Evolutionary conservation across 768 basidiomycete genomes (phyloP).

Genomic region (Naganishia randhawae): DNA sequence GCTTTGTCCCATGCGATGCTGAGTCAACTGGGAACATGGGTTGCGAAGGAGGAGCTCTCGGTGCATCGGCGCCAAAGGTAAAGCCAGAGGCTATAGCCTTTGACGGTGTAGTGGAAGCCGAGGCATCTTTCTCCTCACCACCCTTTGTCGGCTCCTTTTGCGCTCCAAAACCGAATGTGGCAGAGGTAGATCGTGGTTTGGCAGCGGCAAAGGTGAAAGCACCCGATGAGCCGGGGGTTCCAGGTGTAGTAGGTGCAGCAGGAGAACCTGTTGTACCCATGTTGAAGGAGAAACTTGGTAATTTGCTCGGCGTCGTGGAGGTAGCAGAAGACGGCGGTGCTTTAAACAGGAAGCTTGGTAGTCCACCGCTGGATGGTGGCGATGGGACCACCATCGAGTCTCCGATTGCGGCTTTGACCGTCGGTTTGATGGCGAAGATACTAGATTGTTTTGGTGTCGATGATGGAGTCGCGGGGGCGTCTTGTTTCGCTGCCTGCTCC

Average conservation of each 20-base stretch:
- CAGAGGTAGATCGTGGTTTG: conserved; percentile 19
- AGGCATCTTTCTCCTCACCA: neutral
- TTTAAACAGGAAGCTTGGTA: conserved; percentile 26
- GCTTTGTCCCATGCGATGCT: neutral
- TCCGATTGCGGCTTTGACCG: conserved; percentile 20
- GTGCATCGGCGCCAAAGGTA: conserved; percentile 17
- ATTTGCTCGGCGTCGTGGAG: conserved; percentile 14
- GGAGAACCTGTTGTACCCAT: conserved; percentile 18
- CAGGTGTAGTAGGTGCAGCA: neutral
- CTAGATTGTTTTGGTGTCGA: conserved; percentile 12
- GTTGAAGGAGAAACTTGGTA: conserved; percentile 16
- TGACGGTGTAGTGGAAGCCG: neutral
- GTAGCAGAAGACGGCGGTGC: conserved; percentile 7
- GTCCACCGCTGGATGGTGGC: neutral
- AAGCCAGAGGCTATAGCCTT: conserved; percentile 14
- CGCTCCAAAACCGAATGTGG: conserved; percentile 19
- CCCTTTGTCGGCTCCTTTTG: neutral
- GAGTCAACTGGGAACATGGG: neutral
- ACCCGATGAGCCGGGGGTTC: neutral
- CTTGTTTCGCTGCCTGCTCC: neutral
- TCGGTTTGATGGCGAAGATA: conserved; percentile 30
- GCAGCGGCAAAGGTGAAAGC: conserved; percentile 19
- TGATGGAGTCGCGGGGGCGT: neutral
- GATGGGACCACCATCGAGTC: conserved; percentile 22
- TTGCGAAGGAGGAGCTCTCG: neutral